Evolutionary conservation across 1,139 yeast species (phyloP), one percentile per base, ranked within the genome.

Genomic region (Saccharomyces pastorianus): DNA sequence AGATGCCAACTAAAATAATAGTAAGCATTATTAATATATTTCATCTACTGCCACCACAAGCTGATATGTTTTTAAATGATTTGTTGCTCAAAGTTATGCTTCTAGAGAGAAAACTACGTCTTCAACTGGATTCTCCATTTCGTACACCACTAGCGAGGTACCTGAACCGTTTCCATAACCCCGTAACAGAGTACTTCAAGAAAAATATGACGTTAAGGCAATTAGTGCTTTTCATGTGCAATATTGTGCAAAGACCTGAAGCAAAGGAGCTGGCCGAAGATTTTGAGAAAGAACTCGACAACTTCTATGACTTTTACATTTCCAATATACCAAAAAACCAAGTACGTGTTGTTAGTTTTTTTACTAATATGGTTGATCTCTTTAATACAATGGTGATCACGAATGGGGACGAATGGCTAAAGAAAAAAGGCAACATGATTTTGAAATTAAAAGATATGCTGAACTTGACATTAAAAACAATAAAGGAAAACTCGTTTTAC

Each of bases 21-120:
- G 88, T 86, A 64, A 96, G 96, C 0, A 89, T 95, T 54, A 76
- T 95, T 64, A 90, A 93, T 61, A 88, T 95, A 51, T 95, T 93
- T 75, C 96, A 95, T 67, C 76, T 90, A 59, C 73, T 95, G 31
- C 99, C 99, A 0, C 84, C 96, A 0, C 88, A 89, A 58, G 99
- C 99, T 0, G 88, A 83, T 67, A 85, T 93, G 27, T 95, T 90
- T 64, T 83, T 95, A 83, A 93, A 88, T 56, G 96, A 90, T 61
- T 78, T 95, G 51, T 80, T 93, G 64, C 79, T 79, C 52, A 85
- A 93, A 2, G 77, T 93, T 55, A 82, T 87, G 60, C 83, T 82
- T 57, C 74, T 93, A 63, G 99, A 95, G 70, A 84, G 85, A 1
- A 85, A 85, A 59, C 74, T 95, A 61, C 86, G 96, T 58, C 84